These are phyloP conservation scores for Colletotrichum tabaci DNA, from an alignment of 2,329 filamentous ascomycete species.

Conservation along the genomic window DNA sequence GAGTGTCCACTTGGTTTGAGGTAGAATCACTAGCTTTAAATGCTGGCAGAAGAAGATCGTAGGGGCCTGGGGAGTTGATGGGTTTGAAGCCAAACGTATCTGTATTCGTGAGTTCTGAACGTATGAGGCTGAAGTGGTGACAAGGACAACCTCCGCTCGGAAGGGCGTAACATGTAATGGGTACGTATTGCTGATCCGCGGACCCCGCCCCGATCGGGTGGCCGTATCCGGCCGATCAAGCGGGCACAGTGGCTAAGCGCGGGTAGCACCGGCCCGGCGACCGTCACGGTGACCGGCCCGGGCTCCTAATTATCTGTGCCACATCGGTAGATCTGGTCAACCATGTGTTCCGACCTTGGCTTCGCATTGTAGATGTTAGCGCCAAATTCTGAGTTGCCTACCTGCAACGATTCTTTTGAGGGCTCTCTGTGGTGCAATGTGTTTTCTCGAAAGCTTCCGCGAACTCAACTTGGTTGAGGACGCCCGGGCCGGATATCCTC, in stretches of 20 bases:
- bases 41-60: not conserved
- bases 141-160: not conserved
- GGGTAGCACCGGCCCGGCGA: conserved; percentile 4
- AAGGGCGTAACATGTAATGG: conserved; percentile 11
- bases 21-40: not conserved
- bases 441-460: no score
- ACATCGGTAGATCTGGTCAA: no score
- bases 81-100: no score
- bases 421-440: no score
- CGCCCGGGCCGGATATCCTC: no score
- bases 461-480: no score
- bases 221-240: conserved; percentile 1
- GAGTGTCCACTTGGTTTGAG: not conserved
- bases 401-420: no score
- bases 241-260: not conserved
- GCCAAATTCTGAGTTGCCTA: no score
- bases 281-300: not conserved
- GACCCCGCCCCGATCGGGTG: not conserved
- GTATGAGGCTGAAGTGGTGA: not conserved
- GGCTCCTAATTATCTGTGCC: not conserved
- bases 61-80: not conserved
- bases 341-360: no score
- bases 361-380: no score
- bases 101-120: no score
- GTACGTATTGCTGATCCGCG: conserved; percentile 3